A percentile compares a stretch with the other conserved stretches of the same genome.
These are phyloP conservation scores for Xylaria sp. DNA, from an alignment of 2,329 filamentous ascomycete genomes.

Conservation along the genomic window DNA sequence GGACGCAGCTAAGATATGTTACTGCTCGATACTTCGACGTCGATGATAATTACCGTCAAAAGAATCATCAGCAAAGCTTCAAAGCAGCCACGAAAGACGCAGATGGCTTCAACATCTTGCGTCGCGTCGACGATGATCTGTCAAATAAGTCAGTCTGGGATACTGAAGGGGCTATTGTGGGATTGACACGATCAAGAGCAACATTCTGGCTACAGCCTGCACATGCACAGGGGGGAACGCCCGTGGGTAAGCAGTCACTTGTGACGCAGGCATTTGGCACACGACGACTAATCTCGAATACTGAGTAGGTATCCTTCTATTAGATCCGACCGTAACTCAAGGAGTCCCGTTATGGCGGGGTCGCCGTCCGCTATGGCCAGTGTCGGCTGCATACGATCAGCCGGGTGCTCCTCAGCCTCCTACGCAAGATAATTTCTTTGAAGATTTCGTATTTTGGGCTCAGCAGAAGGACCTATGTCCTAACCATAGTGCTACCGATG, in stretches of 20 bases:
- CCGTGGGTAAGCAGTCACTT: slow-evolving; percentile 10
- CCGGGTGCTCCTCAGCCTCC: not conserved
- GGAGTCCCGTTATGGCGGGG: slow-evolving; percentile 37
- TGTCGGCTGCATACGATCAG: slow-evolving; percentile 12
- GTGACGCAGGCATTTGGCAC: not conserved
- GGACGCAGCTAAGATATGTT: slow-evolving; percentile 37
- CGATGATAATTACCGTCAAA: not conserved
- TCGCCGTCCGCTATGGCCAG: slow-evolving; percentile 31
- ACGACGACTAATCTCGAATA: not conserved
- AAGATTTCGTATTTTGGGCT: slow-evolving; percentile 39
- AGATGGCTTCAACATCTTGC: slow-evolving; percentile 31
- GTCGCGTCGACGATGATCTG: slow-evolving; percentile 34
- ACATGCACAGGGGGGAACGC: not conserved
- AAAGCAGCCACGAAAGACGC: slow-evolving; percentile 21
- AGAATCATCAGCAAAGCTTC: slow-evolving; percentile 13
- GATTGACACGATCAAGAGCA: slow-evolving; percentile 33
- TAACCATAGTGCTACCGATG: not conserved
- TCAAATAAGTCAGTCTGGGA: slow-evolving; percentile 37
- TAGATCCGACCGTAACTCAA: slow-evolving; percentile 26
- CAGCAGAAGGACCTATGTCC: slow-evolving; percentile 26
- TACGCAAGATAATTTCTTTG: slow-evolving; percentile 26
- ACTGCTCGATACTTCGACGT: slow-evolving; percentile 35
- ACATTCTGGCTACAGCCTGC: slow-evolving; percentile 34
- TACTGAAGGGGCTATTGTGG: slow-evolving; percentile 28
- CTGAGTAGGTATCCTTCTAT: slow-evolving; percentile 24